These are phyloP conservation scores for Xylaria cubensis DNA, from an alignment of 495 filamentous ascomycete genomes.

Conservation along the genomic window DNA sequence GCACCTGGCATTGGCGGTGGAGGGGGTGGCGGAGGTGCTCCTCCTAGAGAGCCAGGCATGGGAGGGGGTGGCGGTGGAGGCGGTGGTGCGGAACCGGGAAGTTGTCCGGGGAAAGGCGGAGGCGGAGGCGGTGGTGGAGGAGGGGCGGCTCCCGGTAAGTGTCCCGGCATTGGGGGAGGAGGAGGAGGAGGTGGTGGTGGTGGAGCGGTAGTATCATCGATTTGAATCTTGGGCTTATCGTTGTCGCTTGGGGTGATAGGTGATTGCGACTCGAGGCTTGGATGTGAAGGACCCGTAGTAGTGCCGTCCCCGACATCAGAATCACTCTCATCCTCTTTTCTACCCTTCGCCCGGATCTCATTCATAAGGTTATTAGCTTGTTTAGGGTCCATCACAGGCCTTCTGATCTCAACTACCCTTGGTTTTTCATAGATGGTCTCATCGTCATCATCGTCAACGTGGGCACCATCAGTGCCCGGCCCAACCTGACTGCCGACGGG, in stretches of 20 bases:
- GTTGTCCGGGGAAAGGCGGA: conserved; percentile 57
- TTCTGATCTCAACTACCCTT: conserved; percentile 69
- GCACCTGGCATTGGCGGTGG: conserved; percentile 59
- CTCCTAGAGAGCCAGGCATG: conserved; percentile 44
- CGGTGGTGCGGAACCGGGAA: conserved; percentile 54
- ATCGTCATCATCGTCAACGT: conserved; percentile 52
- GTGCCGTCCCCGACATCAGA: conserved; percentile 75
- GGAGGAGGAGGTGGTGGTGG: conserved; percentile 62
- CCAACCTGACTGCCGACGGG: conserved; percentile 53
- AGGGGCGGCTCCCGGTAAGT: conserved; percentile 48
- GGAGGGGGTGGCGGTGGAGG: conserved; percentile 63
- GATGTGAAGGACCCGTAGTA: conserved; percentile 79
- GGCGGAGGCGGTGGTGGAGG: conserved; percentile 59
- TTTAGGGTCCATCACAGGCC: conserved; percentile 75
- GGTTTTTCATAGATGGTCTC: conserved; percentile 69
- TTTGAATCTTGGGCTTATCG: conserved; percentile 54
- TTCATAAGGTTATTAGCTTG: conserved; percentile 77
- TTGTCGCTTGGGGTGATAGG: conserved; percentile 75
- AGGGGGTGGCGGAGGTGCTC: conserved; percentile 63
- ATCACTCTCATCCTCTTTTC: conserved; percentile 72
- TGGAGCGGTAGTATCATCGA: conserved; percentile 51
- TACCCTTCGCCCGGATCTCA: conserved; percentile 82
- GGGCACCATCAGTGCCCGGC: conserved; percentile 48
- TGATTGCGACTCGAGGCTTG: conserved; percentile 72
- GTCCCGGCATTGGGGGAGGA: conserved; percentile 57